These are phyloP conservation scores for Combretum micranthum DNA, from an alignment of 345 rosid genomes.

Conservation along the genomic window DNA sequence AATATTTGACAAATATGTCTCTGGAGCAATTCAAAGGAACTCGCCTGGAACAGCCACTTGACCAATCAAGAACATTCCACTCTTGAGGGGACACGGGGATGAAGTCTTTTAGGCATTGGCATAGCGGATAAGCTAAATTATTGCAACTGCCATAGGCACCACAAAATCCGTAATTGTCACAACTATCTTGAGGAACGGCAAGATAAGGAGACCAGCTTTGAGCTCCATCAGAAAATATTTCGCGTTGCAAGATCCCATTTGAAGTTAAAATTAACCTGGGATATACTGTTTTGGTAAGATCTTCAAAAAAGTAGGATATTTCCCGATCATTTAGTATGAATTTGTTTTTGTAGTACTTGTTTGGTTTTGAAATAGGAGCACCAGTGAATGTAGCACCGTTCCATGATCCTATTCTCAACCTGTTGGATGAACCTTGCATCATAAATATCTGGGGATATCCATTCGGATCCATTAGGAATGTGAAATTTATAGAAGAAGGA, in stretches of 20 bases:
- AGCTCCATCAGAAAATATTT: background rate
- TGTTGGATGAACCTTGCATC: conserved; percentile 9
- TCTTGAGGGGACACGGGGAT: conserved; percentile 3
- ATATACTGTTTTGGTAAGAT: too few species aligned
- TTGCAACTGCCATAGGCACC: conserved; percentile 9
- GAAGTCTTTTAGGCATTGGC: conserved; percentile 11
- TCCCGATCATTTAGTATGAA: too few species aligned
- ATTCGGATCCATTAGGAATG: conserved; percentile 3
- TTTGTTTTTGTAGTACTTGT: background rate
- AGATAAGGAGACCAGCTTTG: background rate
- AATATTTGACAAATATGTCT: conserved; percentile 18
- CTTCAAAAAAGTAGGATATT: too few species aligned
- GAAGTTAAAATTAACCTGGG: too few species aligned
- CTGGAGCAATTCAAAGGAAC: too few species aligned
- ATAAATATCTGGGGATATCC: too few species aligned
- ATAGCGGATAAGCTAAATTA: background rate
- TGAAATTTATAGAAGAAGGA: conserved; percentile 30
- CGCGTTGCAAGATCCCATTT: background rate
- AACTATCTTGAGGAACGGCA: background rate
- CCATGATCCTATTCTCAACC: conserved; percentile 29
- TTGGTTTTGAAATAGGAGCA: background rate
- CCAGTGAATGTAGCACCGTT: conserved; percentile 15
- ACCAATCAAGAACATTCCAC: too few species aligned
- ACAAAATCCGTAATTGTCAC: background rate
- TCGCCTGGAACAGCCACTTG: too few species aligned